These are phyloP conservation scores for Botrytis galanthina DNA, from an alignment of 2,329 filamentous ascomycete species.

Conservation along the genomic window DNA sequence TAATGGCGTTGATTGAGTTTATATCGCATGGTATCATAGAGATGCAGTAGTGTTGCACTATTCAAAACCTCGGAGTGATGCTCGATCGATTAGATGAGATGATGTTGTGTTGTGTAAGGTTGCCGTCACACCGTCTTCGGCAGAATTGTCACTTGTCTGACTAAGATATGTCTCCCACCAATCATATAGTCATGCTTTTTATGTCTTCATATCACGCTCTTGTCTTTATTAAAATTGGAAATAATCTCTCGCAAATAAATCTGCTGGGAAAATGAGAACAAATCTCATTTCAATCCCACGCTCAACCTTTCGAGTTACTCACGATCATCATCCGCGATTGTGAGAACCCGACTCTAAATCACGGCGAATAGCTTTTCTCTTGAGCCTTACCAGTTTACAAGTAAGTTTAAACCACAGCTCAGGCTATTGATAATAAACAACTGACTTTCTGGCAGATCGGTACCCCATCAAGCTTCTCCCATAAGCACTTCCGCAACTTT, in stretches of 20 bases:
- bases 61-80: background rate
- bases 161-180: background rate
- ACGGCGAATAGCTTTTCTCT: no score
- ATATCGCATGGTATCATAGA: background rate
- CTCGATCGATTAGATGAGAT: background rate
- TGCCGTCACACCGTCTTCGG: background rate
- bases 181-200: background rate
- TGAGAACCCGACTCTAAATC: background rate
- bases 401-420: background rate
- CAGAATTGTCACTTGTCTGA: background rate
- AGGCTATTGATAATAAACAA: background rate
- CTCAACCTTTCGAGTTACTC: background rate
- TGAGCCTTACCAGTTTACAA: background rate
- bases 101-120: background rate
- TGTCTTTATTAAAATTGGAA: background rate
- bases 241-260: background rate
- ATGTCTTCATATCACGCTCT: background rate
- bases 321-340: background rate
- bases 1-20: accelerated
- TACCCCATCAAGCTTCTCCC: accelerated
- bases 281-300: background rate
- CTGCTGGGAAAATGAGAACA: background rate
- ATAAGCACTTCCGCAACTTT: no score
- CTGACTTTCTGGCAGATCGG: background rate
- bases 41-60: background rate